phyloP scores from a whole-genome alignment of 2,329 filamentous ascomycete genomes.

The Fusarium sp. region DNA sequence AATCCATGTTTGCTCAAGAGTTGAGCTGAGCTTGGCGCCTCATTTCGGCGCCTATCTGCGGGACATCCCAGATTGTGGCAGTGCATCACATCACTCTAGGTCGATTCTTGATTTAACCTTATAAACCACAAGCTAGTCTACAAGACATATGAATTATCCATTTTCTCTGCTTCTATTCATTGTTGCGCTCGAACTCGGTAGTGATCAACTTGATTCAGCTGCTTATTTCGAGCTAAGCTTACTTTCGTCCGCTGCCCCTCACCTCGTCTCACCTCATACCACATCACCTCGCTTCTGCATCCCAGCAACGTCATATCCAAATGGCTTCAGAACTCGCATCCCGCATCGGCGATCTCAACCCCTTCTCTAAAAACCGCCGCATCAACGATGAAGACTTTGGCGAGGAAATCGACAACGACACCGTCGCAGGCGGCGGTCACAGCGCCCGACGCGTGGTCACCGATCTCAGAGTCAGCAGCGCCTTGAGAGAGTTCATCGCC shows the following conservation, averaged over 20 bases:
- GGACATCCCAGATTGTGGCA: constrained; percentile 23
- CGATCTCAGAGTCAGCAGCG: constrained; percentile 71
- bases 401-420: constrained; percentile 54
- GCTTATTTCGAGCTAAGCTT: constrained; percentile 11
- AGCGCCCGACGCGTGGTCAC: constrained; percentile 64
- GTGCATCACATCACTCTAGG: constrained; percentile 20
- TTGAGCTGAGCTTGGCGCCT: constrained; percentile 17
- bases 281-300: constrained; percentile 17
- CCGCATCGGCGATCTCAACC: constrained; percentile 52
- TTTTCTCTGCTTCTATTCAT: neutral
- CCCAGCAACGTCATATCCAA: constrained; percentile 19
- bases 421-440: constrained; percentile 73
- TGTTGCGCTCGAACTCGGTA: neutral
- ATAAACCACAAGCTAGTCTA: too few relatives aligned
- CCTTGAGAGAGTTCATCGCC: constrained; percentile 69
- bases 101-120: constrained; percentile 15
- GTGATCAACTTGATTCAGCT: constrained; percentile 1
- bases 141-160: neutral
- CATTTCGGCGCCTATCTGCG: neutral
- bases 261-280: constrained; percentile 33
- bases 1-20: constrained; percentile 20
- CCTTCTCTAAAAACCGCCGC: constrained; percentile 47
- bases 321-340: constrained; percentile 50
- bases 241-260: constrained; percentile 35
- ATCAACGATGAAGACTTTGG: constrained; percentile 55